phyloP scores from a whole-genome alignment of 495 filamentous ascomycete species.

The Cercophora sp. region DNA sequence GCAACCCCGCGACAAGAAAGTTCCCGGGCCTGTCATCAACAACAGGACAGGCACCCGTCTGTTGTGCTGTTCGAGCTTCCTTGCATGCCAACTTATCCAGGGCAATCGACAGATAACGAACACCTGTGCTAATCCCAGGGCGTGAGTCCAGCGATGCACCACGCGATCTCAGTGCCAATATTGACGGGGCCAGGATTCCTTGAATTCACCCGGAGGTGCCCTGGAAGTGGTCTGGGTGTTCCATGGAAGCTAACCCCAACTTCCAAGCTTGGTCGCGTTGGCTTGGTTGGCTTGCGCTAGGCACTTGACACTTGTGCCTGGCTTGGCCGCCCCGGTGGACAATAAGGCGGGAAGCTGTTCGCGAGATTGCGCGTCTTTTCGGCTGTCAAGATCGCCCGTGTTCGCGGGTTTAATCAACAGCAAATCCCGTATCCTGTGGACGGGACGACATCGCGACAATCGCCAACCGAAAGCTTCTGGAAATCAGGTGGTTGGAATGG shows the following conservation, averaged over 20 bases:
- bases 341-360: constrained; percentile 13
- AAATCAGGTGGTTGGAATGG: constrained; percentile 3
- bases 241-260: constrained; percentile 8
- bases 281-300: neutral
- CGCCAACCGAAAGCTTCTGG: neutral
- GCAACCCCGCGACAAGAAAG: too few species aligned
- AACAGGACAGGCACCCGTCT: too few species aligned
- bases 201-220: constrained; percentile 17
- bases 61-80: too few species aligned
- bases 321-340: neutral
- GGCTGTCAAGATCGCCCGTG: constrained; percentile 7
- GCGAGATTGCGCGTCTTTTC: constrained; percentile 15
- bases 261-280: constrained; percentile 10
- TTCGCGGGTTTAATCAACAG: constrained; percentile 8
- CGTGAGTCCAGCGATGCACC: constrained; percentile 7
- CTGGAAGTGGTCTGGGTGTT: constrained; percentile 5
- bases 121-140: neutral
- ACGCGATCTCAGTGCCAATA: constrained; percentile 12
- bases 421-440: too few species aligned
- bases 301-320: too few species aligned
- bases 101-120: too few species aligned
- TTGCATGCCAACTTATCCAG: too few species aligned
- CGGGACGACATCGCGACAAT: too few species aligned
- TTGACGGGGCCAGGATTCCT: constrained; percentile 14
- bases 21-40: too few species aligned